Evolutionary conservation across 768 basidiomycete genomes (phyloP).

Genomic region (Rhodosporidiobolus sp.): DNA sequence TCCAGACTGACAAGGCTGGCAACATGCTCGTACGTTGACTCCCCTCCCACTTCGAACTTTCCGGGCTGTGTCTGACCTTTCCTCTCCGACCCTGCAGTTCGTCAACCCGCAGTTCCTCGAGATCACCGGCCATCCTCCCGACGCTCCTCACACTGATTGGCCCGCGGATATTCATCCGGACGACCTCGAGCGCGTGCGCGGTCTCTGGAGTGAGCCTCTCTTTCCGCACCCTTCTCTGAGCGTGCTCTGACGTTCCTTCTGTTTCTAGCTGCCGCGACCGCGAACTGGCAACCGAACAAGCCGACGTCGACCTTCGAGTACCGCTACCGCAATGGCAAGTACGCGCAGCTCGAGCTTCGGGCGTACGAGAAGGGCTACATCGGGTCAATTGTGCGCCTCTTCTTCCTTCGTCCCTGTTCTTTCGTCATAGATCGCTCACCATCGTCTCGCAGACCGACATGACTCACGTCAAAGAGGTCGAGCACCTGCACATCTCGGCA

Average conservation of each 20-base stretch:
- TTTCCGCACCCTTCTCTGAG: too few species aligned
- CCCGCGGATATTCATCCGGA: not conserved
- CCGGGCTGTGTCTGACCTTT: not conserved
- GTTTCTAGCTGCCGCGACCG: not conserved
- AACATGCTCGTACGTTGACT: not conserved
- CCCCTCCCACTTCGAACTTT: too few species aligned
- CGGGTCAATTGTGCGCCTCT: not conserved
- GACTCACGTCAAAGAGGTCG: constrained; percentile 22
- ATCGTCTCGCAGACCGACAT: constrained; percentile 25
- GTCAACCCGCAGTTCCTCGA: constrained; percentile 19
- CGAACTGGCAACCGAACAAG: not conserved
- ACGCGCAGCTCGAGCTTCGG: constrained; percentile 23
- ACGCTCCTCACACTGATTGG: not conserved
- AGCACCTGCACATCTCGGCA: constrained; percentile 22
- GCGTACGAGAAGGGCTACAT: constrained; percentile 6
- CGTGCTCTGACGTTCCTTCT: too few species aligned
- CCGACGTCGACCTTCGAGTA: not conserved
- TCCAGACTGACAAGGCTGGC: not conserved
- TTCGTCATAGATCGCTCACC: not conserved
- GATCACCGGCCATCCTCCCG: constrained; percentile 14
- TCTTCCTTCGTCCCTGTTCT: too few species aligned
- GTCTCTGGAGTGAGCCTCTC: not conserved
- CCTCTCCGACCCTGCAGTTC: not conserved
- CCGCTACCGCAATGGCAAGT: constrained; percentile 23
- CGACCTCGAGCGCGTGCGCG: not conserved